Evolutionary conservation across 768 basidiomycete species (phyloP), one percentile per base, ranked within the genome.

Genomic region (Rhizopogon rudus): DNA sequence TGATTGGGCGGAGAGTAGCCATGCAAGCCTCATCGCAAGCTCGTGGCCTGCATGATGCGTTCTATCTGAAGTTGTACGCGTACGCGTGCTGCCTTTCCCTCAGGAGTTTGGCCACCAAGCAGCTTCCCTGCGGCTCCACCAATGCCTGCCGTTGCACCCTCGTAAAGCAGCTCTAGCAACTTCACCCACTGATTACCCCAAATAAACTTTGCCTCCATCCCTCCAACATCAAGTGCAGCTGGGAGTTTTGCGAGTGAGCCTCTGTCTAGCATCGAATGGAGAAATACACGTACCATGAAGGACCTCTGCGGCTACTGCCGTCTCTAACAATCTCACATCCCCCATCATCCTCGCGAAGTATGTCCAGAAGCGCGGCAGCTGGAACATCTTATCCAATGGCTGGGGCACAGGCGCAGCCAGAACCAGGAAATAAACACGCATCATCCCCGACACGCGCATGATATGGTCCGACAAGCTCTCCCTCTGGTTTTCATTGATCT

Each of bases 371-470:
- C 84, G 74, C 2, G 86, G 79, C 31, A 81, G 63, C 62, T 82
- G 82, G 66, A 86, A 89, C 71, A 81, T 72, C 25, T 63, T 64
- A 52, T 82, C 70, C 55, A 87, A 59, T 13, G 79, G 80, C 48
- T 69, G 64, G 41, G 68, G 51, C 1, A 72, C 69, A 5, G 71
- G 72, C 3, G 70, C 61, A 14, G 59, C 53, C 58, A 93, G 66
- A 45, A 95, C 80, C 17, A 83, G 76, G 66, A 92, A 91, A 73
- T 96, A 98, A 22, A 98, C 83, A 31, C 94, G 81, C 81, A 94
- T 81, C 33, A 92, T 79, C 8, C 93, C 93, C 31, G 82, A 73
- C 45, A 94, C 74, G 22, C 95, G 83, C 37, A 73, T 76, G 9
- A 79, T 75, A 63, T 88, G 87, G 37, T 91, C 87, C 40, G 78